Percentiles rank a stretch among this genome's conserved stretches.
These are phyloP conservation scores for Fusarium irregulare DNA, from an alignment of 2,329 filamentous ascomycete genomes.

Conservation along the genomic window DNA sequence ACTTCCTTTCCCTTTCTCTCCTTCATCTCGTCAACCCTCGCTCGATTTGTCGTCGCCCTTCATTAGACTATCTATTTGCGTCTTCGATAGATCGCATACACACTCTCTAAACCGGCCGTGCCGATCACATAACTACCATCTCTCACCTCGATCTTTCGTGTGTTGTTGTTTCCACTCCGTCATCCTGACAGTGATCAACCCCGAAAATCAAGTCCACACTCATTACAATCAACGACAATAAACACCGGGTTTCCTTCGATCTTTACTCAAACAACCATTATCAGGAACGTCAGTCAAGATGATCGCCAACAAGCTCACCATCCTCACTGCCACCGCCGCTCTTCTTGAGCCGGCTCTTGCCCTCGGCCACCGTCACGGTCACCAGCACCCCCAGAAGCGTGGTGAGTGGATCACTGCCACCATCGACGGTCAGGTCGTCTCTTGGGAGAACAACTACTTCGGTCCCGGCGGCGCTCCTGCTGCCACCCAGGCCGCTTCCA, in stretches of 20 bases:
- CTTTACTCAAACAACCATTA: neutral
- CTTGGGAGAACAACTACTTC: conserved; percentile 55
- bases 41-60: conserved; percentile 43
- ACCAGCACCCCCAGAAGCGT: conserved; percentile 50
- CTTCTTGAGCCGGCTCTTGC: conserved; percentile 59
- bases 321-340: conserved; percentile 57
- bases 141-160: conserved; percentile 30
- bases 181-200: conserved; percentile 37
- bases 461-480: conserved; percentile 44
- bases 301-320: conserved; percentile 57
- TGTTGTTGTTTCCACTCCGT: conserved; percentile 28
- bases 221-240: conserved; percentile 27
- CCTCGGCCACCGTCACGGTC: conserved; percentile 56
- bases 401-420: conserved; percentile 53
- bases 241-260: conserved; percentile 10
- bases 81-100: conserved; percentile 64
- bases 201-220: conserved; percentile 28
- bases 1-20: conserved; percentile 30
- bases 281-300: conserved; percentile 49
- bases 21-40: conserved; percentile 45
- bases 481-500: conserved; percentile 34
- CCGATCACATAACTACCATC: conserved; percentile 44
- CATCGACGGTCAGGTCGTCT: conserved; percentile 49
- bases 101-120: conserved; percentile 51
- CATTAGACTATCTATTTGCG: conserved; percentile 48